Percentiles rank a stretch among this genome's conserved stretches.
Evolutionary conservation across 345 rosid genomes (phyloP).

Genomic region (Odontarrhena argentea): DNA sequence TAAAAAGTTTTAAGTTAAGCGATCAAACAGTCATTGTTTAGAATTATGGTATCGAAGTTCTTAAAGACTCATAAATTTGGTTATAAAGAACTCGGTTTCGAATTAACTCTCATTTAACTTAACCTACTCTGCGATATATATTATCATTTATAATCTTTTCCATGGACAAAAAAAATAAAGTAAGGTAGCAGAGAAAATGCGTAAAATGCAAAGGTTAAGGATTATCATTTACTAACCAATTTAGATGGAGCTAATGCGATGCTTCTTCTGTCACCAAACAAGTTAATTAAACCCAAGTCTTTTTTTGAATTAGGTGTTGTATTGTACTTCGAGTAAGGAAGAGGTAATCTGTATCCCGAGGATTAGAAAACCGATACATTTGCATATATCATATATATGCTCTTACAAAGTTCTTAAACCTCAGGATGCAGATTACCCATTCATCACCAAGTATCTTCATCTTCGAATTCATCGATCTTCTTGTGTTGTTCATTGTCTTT

Average conservation of each 20-base stretch:
- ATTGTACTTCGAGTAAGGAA: constrained; percentile 26
- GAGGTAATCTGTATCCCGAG: constrained; percentile 45
- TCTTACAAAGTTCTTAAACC: constrained; percentile 30
- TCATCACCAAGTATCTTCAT: constrained; percentile 24
- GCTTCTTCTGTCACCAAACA: constrained; percentile 18
- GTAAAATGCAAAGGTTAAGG: neutral
- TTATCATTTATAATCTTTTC: too few species aligned
- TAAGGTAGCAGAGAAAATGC: neutral
- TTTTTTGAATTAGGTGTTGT: neutral
- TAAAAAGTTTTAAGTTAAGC: neutral
- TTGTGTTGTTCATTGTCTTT: neutral
- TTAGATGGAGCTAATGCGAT: neutral
- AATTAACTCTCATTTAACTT: too few species aligned
- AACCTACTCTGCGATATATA: too few species aligned
- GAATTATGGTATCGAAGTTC: neutral
- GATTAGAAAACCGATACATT: constrained; percentile 23
- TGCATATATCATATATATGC: constrained; percentile 1
- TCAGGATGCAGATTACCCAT: constrained; percentile 46
- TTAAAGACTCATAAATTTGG: neutral
- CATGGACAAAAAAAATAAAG: too few species aligned
- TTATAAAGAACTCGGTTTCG: too few species aligned
- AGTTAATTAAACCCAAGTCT: neutral
- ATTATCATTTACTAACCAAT: constrained; percentile 16
- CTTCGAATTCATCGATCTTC: neutral
- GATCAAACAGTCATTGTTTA: neutral